Evolutionary conservation across 805 yeast species (phyloP), one percentile per base, ranked within the genome.

Genomic region (Kluyveromyces wickerhamii): DNA sequence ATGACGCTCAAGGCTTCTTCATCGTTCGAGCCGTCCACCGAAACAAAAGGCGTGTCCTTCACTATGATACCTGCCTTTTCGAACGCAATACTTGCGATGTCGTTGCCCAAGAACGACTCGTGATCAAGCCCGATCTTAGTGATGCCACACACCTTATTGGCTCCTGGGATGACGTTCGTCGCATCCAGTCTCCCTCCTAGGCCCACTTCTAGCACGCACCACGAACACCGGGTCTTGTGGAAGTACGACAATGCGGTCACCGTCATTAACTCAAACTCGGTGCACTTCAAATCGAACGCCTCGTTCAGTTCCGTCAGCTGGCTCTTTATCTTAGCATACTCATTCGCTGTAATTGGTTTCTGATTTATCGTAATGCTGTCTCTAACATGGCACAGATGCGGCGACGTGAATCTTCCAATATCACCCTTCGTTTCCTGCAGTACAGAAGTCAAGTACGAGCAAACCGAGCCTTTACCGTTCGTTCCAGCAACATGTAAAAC

Each of bases 401-500:
- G 98, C 3, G 94, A 80, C 1, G 94, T 87, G 63, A 87, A 89
- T 41, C 79, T 72, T 1, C 97, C 97, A 34, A 77, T 74, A 18
- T 58, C 51, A 26, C 72, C 57, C 1, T 61, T 45, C 15, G 14
- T 33, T 10, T 56, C 53, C 14, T 72, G 66, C 17, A 88, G 57
- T 2, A 79, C 65, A 12, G 86, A 74, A 3, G 86, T 68, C 7
- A 92, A 39, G 52, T 87, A 88, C 0, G 96, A 78, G 39, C 94
- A 77, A 0, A 88, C 83, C 0, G 96, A 87, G 0, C 98, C 98
- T 52, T 89, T 89, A 0, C 98, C 98, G 52, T 89, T 89, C 7
- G 98, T 89, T 0, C 98, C 98, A 0, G 96, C 96, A 4, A 92
- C 71, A 52, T 92, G 98, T n/a, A 92, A 63, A 1, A 86, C 77